Evolutionary conservation across 2,329 filamentous ascomycete species (phyloP).

Genomic region (Mycocentrospora acerina): DNA sequence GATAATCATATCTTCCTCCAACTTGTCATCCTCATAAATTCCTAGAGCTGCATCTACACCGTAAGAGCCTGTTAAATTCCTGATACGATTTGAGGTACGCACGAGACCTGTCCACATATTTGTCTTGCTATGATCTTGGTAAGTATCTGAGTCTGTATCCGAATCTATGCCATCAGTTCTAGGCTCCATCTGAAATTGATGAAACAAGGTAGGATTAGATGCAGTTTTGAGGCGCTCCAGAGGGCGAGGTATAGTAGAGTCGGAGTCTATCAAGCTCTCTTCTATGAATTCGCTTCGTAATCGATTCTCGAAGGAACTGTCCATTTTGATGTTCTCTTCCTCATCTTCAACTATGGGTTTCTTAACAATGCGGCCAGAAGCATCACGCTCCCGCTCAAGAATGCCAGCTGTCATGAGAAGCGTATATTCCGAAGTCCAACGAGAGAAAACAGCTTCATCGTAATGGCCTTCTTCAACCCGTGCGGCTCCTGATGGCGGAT

Average conservation of each 20-base stretch:
- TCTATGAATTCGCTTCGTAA: too few relatives aligned
- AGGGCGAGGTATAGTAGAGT: too few relatives aligned
- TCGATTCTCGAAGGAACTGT: too few relatives aligned
- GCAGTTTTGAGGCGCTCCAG: too few relatives aligned
- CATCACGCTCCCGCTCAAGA: not conserved
- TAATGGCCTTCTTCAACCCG: not conserved
- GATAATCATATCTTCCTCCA: not conserved
- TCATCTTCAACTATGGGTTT: not conserved
- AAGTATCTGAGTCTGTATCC: slow-evolving; percentile 1
- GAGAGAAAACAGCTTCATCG: not conserved
- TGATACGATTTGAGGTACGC: slow-evolving; percentile 1
- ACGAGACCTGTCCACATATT: slow-evolving; percentile 1
- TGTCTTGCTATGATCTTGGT: slow-evolving; percentile 1
- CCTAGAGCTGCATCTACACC: not conserved
- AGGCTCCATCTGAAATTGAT: too few relatives aligned
- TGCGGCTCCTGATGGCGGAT: slow-evolving; percentile 10
- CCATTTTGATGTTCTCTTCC: not conserved
- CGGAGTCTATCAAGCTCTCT: too few relatives aligned
- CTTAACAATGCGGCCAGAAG: not conserved
- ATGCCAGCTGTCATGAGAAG: not conserved
- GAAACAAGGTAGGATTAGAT: too few relatives aligned
- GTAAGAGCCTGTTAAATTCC: not conserved
- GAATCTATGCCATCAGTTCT: not conserved
- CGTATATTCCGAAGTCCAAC: not conserved
- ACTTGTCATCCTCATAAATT: not conserved